Evolutionary conservation across 2,329 filamentous ascomycete species (phyloP), one percentile per base, ranked within the genome.

Genomic region (Graphiopsis chlorocephala): DNA sequence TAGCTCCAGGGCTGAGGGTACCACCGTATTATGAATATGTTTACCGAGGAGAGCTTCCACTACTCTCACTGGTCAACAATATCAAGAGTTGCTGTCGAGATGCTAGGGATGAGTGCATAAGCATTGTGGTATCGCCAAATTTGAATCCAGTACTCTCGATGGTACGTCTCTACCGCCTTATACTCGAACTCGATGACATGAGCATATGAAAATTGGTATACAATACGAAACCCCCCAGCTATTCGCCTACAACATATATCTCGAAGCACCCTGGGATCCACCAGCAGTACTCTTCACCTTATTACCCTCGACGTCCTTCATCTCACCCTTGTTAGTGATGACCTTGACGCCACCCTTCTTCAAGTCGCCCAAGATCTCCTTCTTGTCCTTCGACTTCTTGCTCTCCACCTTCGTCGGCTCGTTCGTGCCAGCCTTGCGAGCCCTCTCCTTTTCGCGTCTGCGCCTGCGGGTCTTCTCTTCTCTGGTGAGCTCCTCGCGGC

Each of bases 331-430:
- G 79, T 90, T 91, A 68, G 93, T 93, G 79, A 97, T 95, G 66
- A 98, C 86, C 83, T 90, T 94, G 71, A 97, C 94, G 66, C 91
- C 91, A 61, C 91, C 93, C 84, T 90, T 91, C 82, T 90, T 92
- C 74, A 94, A 80, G 64, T 89, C 86, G 1, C 86, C 86, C 63
- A 92, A 75, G 47, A 91, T 82, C 60, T 83, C 79, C 68, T 84
- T 82, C 73, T 82, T 84, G 61, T 83, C 80, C 69, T 85, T 82
- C 29, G 81, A 84, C 77, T 88, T 89, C 79, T 85, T 88, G 72
- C 81, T 82, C 77, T 33, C 80, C 77, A 61, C 59, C 64, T 74
- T 72, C 65, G 76, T 76, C n/a, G 75, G 74, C 64, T 78, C 77
- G 31, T 80, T 80, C 15, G 82, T 82, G 64, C 85, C 86, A 25